Evolutionary conservation across 23 red algal species (phyloP).

Genomic region (Chondrus crispus): DNA sequence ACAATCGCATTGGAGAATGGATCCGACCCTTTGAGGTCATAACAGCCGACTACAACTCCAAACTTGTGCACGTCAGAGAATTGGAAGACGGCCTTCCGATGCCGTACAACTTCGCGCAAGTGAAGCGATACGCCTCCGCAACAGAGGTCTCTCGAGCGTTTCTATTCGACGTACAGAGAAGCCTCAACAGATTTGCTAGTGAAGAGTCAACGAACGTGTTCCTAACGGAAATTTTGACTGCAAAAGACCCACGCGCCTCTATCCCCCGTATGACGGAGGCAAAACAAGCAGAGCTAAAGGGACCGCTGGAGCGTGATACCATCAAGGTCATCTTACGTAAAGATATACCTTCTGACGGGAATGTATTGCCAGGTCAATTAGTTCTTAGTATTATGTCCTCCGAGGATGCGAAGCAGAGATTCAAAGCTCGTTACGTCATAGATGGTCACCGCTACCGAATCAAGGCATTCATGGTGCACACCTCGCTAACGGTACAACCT

Average conservation of each 20-base stretch:
- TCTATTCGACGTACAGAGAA: neutral
- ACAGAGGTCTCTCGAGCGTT: neutral
- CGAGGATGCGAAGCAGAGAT: neutral
- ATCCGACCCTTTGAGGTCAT: neutral
- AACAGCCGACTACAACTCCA: neutral
- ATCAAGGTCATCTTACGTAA: neutral
- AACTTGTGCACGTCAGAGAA: neutral
- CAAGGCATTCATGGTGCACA: neutral
- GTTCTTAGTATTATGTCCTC: neutral
- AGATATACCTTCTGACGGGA: neutral
- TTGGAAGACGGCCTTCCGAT: neutral
- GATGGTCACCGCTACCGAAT: neutral
- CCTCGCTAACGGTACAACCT: neutral
- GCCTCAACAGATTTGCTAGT: neutral
- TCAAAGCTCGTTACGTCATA: neutral
- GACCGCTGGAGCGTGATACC: neutral
- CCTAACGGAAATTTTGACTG: neutral
- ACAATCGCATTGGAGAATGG: neutral
- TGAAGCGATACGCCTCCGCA: neutral
- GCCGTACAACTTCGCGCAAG: neutral
- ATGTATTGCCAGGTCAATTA: neutral
- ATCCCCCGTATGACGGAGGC: constrained; percentile 13
- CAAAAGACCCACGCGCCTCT: neutral
- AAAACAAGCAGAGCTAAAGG: neutral
- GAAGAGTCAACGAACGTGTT: neutral